phyloP scores from a whole-genome alignment of 1,139 yeast species.

The Kurtzmaniella quercitrusa region DNA sequence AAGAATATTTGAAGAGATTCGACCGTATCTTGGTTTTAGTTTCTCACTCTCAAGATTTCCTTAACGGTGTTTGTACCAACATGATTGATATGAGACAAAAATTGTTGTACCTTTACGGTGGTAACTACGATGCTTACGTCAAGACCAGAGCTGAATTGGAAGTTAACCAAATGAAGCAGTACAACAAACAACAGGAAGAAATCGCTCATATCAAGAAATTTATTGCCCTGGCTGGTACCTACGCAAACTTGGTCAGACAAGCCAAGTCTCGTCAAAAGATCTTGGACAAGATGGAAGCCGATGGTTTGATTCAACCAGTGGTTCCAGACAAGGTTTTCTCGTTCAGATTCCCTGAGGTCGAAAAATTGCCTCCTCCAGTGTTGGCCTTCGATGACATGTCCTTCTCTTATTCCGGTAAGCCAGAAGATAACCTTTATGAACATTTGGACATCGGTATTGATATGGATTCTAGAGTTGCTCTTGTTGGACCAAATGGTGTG shows the following conservation, averaged over 20 bases:
- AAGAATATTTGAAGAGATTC: constrained; percentile 92
- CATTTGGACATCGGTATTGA: constrained; percentile 95
- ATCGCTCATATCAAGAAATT: constrained; percentile 96
- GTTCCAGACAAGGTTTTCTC: constrained; percentile 90
- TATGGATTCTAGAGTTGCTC: constrained; percentile 98
- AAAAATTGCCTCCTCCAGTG: constrained; percentile 98
- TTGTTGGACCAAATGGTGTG: constrained; percentile 99
- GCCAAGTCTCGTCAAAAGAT: constrained; percentile 99
- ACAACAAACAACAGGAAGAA: constrained; percentile 96
- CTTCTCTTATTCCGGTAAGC: constrained; percentile 84
- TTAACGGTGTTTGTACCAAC: constrained; percentile 96
- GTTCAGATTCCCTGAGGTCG: constrained; percentile 92
- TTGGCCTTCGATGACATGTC: constrained; percentile 94
- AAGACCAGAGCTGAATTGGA: constrained; percentile 94
- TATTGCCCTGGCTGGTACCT: constrained; percentile 99
- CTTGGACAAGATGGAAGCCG: constrained; percentile 99
- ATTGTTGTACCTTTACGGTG: constrained; percentile 77
- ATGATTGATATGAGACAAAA: constrained; percentile 95
- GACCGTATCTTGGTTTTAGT: constrained; percentile 92
- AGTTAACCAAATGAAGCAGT: constrained; percentile 97
- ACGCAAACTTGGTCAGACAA: constrained; percentile 97
- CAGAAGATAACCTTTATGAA: constrained; percentile 86
- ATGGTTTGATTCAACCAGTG: constrained; percentile 92
- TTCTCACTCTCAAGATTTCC: constrained; percentile 98
- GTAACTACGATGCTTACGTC: constrained; percentile 95